Evolutionary conservation across 2,329 filamentous ascomycete species (phyloP), one percentile per base, ranked within the genome.

Genomic region (Massarina eburnea): DNA sequence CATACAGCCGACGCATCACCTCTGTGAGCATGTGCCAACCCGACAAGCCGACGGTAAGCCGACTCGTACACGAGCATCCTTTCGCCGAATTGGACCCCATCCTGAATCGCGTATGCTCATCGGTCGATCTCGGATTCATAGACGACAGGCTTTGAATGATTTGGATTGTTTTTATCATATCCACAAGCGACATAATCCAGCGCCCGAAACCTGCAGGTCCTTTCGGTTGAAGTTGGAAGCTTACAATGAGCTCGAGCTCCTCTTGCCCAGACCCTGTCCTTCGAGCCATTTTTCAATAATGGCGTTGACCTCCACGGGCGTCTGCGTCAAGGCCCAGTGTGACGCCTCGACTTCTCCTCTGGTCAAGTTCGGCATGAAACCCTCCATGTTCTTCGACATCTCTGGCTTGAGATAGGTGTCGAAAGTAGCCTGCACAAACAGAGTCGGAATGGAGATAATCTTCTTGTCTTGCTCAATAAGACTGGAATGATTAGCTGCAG

Each of bases 251-350:
- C 27, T 30, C n/a, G 27, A 30, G 49, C 72, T 72, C 55, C 71
- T 73, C 38, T 35, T 71, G 20, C 66, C 70, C 56, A 76, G 75
- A 2, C 76, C 77, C 34, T 85, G 76, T 14, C 71, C 72, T 47
- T 80, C 77, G 49, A 95, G 55, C 81, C 91, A 96, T 46, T 79
- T 76, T 45, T 74, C 76, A 56, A 96, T 76, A 49, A 84, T 73
- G 39, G 64, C 67, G 68, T 96, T 96, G 3, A 89, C 81, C 58
- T 86, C 81, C 18, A 77, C 80, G 0, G 86, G 79, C 52, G 80
- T 81, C 75, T 96, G 82, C 76, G 83, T 85, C 64, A 95, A 72
- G 36, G 86, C 88, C 92, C 92, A 97, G 71, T 97, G 94, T 15
- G 79, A 76, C 0, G 86, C 79, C 27, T 84, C 71, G 43, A 96